Conservation (phyloP, 306 rosid genomes). For the Corylus avellana region DNA sequence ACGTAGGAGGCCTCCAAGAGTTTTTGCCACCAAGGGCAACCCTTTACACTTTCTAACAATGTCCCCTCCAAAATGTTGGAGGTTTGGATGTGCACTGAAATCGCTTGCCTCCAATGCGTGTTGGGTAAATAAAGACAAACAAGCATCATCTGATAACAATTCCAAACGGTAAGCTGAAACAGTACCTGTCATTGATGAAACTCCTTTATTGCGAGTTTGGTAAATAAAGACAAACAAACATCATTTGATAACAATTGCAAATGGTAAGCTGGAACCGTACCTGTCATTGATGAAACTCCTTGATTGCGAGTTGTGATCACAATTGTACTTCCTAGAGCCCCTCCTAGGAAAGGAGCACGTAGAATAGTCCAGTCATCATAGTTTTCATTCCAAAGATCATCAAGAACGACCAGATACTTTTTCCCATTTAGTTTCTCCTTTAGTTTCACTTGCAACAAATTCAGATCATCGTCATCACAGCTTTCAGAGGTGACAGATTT, state of each 20-base stretch:
- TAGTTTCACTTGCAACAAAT: background rate
- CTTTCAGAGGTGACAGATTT: too few species aligned
- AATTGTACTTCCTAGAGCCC: constrained; percentile 9
- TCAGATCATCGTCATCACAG: background rate
- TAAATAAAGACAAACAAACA: constrained; percentile 2
- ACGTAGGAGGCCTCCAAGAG: constrained; percentile 1
- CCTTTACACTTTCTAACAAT: background rate
- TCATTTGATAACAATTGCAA: background rate
- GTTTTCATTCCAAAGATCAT: background rate
- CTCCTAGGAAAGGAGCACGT: background rate
- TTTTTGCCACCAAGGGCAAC: constrained; percentile 5
- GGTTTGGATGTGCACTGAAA: background rate
- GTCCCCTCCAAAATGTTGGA: background rate
- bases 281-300: background rate
- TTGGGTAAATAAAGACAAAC: background rate
- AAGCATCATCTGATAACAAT: too few species aligned
- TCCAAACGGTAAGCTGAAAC: too few species aligned
- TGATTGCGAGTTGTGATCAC: constrained; percentile 1
- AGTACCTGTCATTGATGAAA: too few species aligned
- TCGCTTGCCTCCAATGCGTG: background rate
- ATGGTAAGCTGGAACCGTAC: background rate
- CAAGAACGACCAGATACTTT: background rate
- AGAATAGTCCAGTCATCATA: constrained; percentile 1
- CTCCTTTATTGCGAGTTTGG: too few species aligned
- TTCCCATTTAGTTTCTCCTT: background rate